phyloP scores from a whole-genome alignment of 768 basidiomycete genomes.

The Cystobasidiopsis lactophilus region DNA sequence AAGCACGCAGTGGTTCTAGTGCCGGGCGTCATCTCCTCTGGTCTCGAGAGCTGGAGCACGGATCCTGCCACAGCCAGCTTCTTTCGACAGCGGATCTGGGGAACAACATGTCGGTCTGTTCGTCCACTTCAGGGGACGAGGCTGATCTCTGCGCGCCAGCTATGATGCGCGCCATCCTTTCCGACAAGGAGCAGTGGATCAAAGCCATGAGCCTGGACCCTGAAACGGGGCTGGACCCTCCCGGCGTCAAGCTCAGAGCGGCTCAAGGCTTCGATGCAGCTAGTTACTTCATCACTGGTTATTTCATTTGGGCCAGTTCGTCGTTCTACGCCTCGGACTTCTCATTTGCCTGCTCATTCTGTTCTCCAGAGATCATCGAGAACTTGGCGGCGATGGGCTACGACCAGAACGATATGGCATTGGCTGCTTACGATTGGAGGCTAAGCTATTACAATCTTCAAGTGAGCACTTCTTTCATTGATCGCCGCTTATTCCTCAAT shows the following conservation, averaged over 20 bases:
- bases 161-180: conserved; percentile 62
- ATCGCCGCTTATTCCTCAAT: too few species aligned
- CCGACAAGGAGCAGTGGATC: conserved; percentile 77
- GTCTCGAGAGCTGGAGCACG: conserved; percentile 85
- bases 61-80: conserved; percentile 59
- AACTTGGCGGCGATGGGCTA: conserved; percentile 84
- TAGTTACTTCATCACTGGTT: conserved; percentile 42
- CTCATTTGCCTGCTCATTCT: conserved; percentile 14
- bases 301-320: conserved; percentile 51
- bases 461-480: too few species aligned
- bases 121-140: conserved; percentile 30
- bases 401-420: conserved; percentile 52
- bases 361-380: conserved; percentile 50
- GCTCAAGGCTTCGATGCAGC: conserved; percentile 37
- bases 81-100: conserved; percentile 64
- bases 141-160: conserved; percentile 4
- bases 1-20: conserved; percentile 19
- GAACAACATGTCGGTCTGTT: conserved; percentile 15
- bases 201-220: conserved; percentile 74
- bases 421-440: conserved; percentile 81
- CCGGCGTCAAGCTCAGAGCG: conserved; percentile 62
- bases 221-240: conserved; percentile 71
- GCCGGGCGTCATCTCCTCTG: conserved; percentile 22
- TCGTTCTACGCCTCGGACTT: conserved; percentile 29
- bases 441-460: conserved; percentile 75